Base-by-base conservation (phyloP, 495 filamentous ascomycete genomes). In the Elasticomyces elasticus region DNA sequence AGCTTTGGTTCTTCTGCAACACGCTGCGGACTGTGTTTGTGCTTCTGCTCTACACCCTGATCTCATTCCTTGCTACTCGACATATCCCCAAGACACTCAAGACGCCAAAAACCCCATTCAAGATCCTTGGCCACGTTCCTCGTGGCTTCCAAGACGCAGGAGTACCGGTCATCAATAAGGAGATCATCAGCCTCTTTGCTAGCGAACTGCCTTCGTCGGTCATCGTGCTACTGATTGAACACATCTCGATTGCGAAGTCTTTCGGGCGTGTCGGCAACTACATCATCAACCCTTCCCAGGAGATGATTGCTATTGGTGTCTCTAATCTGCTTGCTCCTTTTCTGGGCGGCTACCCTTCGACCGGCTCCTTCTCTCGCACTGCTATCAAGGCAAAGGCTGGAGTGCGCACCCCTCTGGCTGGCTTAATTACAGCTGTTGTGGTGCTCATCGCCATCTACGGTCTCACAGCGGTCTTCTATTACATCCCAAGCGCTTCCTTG, bases 301-400 rank as follows among this genome's bases (percentile, higher is more conserved):
- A 98, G 63, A 80, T 98, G 71, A 85, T 98, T 23, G 94, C 86
- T 23, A 97, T 98, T 63, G 92, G 92, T 44, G 77, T 97, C 9
- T 85, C 83, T 19, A 98, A 98, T 66, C 74, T 97, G 30, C 76
- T 98, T 1, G 90, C 87, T 5, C 91, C 92, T 6, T 96, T 98
- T 72, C 80, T 98, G 6, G 92, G 92, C 54, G 92, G 77, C 1
- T 98, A 95, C 61, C 89, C 94, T 1, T 86, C 92, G 0, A 98
- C 92, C 25, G 92, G 92, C 5, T 97, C 94, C 12, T 98, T 98
- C 76, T 94, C 89, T 15, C 84, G 92, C 23, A 98, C 92, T 42
- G 92, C 92, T 24, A 97, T 98, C 74, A 95, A 97, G 70, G 91
- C 89, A 0, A 98, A 97, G 73, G 90, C 94, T 37, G 92, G 92